Evolutionary conservation across 2,329 filamentous ascomycete species (phyloP), one percentile per base, ranked within the genome.

Genomic region (Calonectria crousiana): DNA sequence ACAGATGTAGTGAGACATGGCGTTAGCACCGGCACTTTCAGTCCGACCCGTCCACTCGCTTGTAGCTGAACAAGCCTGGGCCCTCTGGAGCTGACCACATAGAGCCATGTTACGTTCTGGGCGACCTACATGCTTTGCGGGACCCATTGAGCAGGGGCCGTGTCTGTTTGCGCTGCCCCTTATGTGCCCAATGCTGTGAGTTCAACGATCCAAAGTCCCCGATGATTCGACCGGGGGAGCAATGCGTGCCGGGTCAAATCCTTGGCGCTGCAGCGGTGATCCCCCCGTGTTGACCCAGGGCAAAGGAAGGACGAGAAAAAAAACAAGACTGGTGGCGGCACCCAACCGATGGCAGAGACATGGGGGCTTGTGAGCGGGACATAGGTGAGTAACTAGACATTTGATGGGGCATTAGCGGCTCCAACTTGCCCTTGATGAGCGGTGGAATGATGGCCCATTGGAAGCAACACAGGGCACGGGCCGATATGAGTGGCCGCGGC

Each of bases 1-100:
- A 53, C 47, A 16, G 28, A 47, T 41, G 34, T 26, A 60, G 68
- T 66, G 60, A 66, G 68, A 71, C 68, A 66, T 71, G 68, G 60
- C 58, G 60, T 23, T 36, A 13, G 47, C 47, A 36, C 52, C 47
- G 58, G 68, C 58, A 70, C 56, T 62, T 36, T 53, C 34, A 62
- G 34, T 65, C 58, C 23, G 56, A 62, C 56, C 56, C 36, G 56
- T 62, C 56, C n/a, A 28, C 56, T 62, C 56, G 56, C 56, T 41
- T 62, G 23, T 23, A 41, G 56, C 38, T 62, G 34, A 30, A 26
- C 56, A 41, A 26, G 34, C 56, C n/a, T 16, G 23, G 36, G 8
- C 26, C 14, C 36, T 28, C 36, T 34, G 23, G 26, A 18, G 23
- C n/a, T 38, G 38, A 20, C 56, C 56, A 41, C 14, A 41, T 14